A percentile compares a stretch with the other conserved stretches of the same genome.
Conservation (phyloP, 2,329 filamentous ascomycete species). For the Westerdykella aurantiaca region DNA sequence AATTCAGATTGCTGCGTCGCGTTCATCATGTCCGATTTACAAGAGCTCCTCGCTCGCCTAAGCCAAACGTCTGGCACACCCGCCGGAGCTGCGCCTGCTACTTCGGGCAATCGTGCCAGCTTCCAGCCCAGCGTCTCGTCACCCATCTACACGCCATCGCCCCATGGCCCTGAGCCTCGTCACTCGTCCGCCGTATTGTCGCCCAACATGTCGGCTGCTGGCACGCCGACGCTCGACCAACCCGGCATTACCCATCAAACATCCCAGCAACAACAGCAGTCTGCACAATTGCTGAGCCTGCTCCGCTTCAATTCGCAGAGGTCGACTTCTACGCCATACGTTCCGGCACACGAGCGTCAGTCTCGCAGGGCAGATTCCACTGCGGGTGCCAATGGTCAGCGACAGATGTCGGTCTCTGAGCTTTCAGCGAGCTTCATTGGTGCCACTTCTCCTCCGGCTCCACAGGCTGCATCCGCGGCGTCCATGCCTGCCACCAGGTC, state of each 20-base stretch:
- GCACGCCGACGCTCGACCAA: constrained; percentile 38
- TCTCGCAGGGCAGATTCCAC: constrained; percentile 21
- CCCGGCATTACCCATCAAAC: constrained; percentile 40
- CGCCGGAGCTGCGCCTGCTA: constrained; percentile 12
- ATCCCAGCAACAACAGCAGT: constrained; percentile 31
- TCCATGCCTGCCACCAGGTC: constrained; percentile 15
- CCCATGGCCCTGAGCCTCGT: constrained; percentile 49
- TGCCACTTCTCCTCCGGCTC: constrained; percentile 38
- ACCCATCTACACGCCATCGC: constrained; percentile 52
- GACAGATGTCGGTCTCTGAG: constrained; percentile 51
- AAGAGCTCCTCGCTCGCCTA: constrained; percentile 41
- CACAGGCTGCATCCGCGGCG: constrained; percentile 25
- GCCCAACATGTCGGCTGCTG: constrained; percentile 46
- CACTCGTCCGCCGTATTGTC: constrained; percentile 56
- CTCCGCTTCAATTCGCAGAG: constrained; percentile 56
- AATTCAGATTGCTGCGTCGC: no score
- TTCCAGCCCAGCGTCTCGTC: constrained; percentile 55
- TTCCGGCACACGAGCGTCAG: constrained; percentile 19
- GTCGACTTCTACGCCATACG: constrained; percentile 35
- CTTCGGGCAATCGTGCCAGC: constrained; percentile 27
- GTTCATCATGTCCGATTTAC: constrained; percentile 39
- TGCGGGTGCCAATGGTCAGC: constrained; percentile 22
- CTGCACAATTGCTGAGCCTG: constrained; percentile 55
- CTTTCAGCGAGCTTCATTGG: constrained; percentile 53
- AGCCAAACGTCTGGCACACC: constrained; percentile 25